Percentiles rank a stretch among this genome's conserved stretches.
Evolutionary conservation across 1,284 basidiomycete genomes (phyloP).

Genomic region (Uromyces viciae-fabae): DNA sequence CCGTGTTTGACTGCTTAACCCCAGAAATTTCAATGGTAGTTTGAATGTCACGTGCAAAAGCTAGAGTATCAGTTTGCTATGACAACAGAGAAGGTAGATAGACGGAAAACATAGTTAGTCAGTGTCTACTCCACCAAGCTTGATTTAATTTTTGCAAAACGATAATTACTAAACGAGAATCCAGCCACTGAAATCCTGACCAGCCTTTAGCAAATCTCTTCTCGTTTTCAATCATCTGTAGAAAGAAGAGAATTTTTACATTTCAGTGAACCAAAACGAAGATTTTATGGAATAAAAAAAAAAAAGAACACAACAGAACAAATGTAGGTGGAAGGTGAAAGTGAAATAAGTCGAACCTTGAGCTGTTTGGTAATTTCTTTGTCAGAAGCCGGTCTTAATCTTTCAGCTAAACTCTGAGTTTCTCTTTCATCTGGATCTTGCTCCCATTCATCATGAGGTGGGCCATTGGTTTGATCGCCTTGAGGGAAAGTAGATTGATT

Average conservation of each 20-base stretch:
- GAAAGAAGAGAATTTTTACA: too few relatives aligned
- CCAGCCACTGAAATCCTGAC: conserved; percentile 60
- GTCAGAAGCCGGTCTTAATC: conserved; percentile 79
- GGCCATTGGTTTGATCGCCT: neutral
- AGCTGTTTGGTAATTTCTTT: conserved; percentile 73
- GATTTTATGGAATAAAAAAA: neutral
- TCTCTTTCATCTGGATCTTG: conserved; percentile 52
- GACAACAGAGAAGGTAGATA: neutral
- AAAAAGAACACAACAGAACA: neutral
- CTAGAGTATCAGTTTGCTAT: conserved; percentile 51
- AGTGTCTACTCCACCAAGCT: neutral
- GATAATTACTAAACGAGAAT: conserved; percentile 49
- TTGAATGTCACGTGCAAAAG: conserved; percentile 47
- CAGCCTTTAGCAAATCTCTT: conserved; percentile 69
- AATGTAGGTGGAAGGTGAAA: neutral
- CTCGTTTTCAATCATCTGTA: conserved; percentile 78
- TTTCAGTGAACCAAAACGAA: neutral
- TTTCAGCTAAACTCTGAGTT: conserved; percentile 60
- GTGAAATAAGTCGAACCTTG: conserved; percentile 57
- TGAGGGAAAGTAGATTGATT: neutral
- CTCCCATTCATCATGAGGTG: conserved; percentile 47
- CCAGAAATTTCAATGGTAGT: conserved; percentile 20
- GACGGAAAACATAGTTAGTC: neutral
- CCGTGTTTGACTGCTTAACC: conserved; percentile 46
- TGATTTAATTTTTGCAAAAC: neutral